Evolutionary conservation across 2,329 filamentous ascomycete genomes (phyloP).

Genomic region (Ophiostoma sp.): DNA sequence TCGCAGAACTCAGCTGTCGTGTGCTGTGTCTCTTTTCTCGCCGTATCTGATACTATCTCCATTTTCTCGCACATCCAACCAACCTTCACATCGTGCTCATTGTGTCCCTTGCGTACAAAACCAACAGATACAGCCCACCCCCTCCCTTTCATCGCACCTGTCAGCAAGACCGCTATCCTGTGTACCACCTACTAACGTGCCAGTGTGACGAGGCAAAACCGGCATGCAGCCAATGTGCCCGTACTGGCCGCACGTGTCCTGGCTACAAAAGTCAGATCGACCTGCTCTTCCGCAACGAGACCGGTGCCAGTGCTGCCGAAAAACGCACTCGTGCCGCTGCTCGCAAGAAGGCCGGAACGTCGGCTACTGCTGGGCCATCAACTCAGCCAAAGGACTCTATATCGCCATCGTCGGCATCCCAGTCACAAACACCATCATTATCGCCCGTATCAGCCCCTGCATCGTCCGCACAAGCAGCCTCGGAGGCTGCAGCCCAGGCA

Average conservation of each 20-base stretch:
- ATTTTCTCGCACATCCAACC: neutral
- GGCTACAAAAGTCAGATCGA: conserved; percentile 69
- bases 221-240: conserved; percentile 59
- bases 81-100: neutral
- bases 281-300: conserved; percentile 67
- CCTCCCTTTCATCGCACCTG: neutral
- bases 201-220: conserved; percentile 65
- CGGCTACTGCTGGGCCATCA: neutral
- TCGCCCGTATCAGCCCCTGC: conserved; percentile 3
- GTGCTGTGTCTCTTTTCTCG: neutral
- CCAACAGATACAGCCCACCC: neutral
- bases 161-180: neutral
- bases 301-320: conserved; percentile 41
- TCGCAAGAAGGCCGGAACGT: conserved; percentile 11
- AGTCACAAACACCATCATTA: neutral
- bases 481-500: neutral
- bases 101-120: neutral
- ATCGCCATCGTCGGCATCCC: neutral
- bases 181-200: neutral
- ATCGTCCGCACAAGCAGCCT: neutral
- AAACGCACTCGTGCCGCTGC: conserved; percentile 18
- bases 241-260: conserved; percentile 58
- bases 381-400: neutral
- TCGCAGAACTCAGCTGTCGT: neutral
- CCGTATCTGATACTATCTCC: neutral